Evolutionary conservation across 2,329 filamentous ascomycete species (phyloP).

Genomic region (Aspergillus neoniger): DNA sequence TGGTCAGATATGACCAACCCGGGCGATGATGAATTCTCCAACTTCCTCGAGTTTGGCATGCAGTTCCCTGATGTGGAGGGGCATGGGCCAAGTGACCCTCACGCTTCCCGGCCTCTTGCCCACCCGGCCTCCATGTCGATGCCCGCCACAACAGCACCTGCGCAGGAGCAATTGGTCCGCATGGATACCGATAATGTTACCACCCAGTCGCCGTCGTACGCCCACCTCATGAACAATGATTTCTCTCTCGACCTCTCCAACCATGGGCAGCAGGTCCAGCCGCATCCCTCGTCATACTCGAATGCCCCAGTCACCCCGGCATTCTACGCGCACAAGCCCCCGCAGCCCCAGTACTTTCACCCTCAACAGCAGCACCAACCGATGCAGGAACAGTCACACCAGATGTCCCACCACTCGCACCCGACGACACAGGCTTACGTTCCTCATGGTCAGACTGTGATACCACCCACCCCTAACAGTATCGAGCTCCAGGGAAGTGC

Average conservation of each 20-base stretch:
- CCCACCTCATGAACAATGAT: slow-evolving; percentile 37
- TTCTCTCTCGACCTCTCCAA: slow-evolving; percentile 36
- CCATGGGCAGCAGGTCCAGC: slow-evolving; percentile 25
- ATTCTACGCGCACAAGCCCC: slow-evolving; percentile 36
- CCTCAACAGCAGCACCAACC: slow-evolving; percentile 26
- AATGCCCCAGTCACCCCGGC: slow-evolving; percentile 34
- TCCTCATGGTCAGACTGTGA: slow-evolving; percentile 35
- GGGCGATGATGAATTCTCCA: slow-evolving; percentile 52
- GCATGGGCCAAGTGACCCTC: slow-evolving; percentile 40
- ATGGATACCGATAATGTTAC: slow-evolving; percentile 32
- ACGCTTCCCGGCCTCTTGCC: slow-evolving; percentile 36
- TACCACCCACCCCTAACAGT: slow-evolving; percentile 53
- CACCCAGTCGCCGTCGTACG: slow-evolving; percentile 29
- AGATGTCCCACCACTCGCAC: slow-evolving; percentile 24
- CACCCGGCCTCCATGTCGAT: slow-evolving; percentile 37
- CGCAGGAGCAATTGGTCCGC: slow-evolving; percentile 28
- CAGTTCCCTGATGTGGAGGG: slow-evolving; percentile 47
- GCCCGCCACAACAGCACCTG: slow-evolving; percentile 32
- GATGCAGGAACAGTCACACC: slow-evolving; percentile 32
- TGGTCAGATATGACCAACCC: slow-evolving; percentile 40
- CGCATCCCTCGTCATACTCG: slow-evolving; percentile 35
- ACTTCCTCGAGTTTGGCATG: slow-evolving; percentile 52
- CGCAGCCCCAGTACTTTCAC: slow-evolving; percentile 26
- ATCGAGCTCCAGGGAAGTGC: slow-evolving; percentile 50
- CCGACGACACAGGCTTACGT: slow-evolving; percentile 31